Evolutionary conservation across 169 alveolate genomes (phyloP), one percentile per base, ranked within the genome.

Genomic region (Cryptosporidium meleagridis): DNA sequence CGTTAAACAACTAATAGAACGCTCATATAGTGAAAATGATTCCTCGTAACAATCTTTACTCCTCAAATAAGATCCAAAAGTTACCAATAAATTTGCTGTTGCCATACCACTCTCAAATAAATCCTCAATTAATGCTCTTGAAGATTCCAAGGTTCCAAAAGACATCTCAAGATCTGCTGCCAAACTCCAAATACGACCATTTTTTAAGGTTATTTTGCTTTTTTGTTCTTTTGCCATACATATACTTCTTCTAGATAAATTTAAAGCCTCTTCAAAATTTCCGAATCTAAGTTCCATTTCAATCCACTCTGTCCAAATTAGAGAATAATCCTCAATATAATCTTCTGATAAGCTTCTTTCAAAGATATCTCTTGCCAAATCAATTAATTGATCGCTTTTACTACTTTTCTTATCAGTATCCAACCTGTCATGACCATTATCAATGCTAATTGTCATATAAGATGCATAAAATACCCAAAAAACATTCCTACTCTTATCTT

Each of bases 271-370:
- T 26, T 80, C 80, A 80, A 14, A 80, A 44, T 65, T 80, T 26
- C 89, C 75, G 39, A 80, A 80, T 62, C 89, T 80, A 18, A 80
- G 51, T n/a, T 80, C 89, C 89, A 80, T 80, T 37, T 80, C 89
- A 23, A 80, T 67, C 89, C 89, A 80, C 29, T 80, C 89, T 5
- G 89, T 80, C 89, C 89, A 80, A 61, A 80, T 61, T 53, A 80
- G 12, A 45, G 89, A 59, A 62, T 62, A 65, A 58, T 80, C 89
- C 6, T 80, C 75, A 44, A 80, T 80, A 31, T 62, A 39, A 16
- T 35, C 37, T 44, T 80, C 55, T 26, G 44, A 26, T 16, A 80
- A 29, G 10, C 70, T 65, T 41, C 89, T 59, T 9, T 80, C 80
- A 65, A 80, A 80, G 0, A 80, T 59, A 14, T 80, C 89, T 21